Evolutionary conservation across 805 yeast genomes (phyloP).

Genomic region (Naumovozyma dairenensis): DNA sequence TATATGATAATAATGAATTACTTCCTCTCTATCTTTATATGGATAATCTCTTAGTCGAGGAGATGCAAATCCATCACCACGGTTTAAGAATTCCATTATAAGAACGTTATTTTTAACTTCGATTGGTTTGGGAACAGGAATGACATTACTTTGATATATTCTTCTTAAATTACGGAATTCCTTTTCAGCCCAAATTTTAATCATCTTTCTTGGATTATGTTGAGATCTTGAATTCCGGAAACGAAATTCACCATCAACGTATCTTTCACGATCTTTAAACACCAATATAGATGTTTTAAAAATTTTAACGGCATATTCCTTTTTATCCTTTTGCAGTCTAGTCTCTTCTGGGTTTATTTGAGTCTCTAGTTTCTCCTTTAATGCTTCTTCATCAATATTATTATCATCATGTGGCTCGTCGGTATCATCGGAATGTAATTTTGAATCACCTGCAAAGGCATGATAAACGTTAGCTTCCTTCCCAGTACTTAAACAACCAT

Average conservation of each 20-base stretch:
- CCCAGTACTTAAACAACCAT: slow-evolving; percentile 93
- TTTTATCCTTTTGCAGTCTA: slow-evolving; percentile 9
- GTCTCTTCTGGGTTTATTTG: slow-evolving; percentile 1
- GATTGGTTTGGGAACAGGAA: slow-evolving; percentile 90
- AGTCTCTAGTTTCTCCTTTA: neutral
- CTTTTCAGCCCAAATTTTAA: slow-evolving; percentile 96
- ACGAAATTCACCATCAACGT: slow-evolving; percentile 92
- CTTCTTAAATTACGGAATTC: slow-evolving; percentile 90
- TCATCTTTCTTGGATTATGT: slow-evolving; percentile 95
- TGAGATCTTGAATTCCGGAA: slow-evolving; percentile 78
- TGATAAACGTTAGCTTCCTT: slow-evolving; percentile 98
- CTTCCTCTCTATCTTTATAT: slow-evolving; percentile 56
- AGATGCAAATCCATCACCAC: slow-evolving; percentile 75
- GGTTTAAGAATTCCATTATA: slow-evolving; percentile 84
- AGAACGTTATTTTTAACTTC: slow-evolving; percentile 83
- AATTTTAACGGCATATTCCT: slow-evolving; percentile 80
- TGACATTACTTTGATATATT: slow-evolving; percentile 55
- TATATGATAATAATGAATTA: slow-evolving; percentile 60
- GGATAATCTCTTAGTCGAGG: slow-evolving; percentile 83
- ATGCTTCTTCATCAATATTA: slow-evolving; percentile 1
- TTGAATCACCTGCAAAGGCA: slow-evolving; percentile 39
- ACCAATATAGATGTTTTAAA: slow-evolving; percentile 93
- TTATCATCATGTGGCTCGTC: slow-evolving; percentile 5
- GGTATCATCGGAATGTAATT: slow-evolving; percentile 15
- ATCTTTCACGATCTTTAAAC: slow-evolving; percentile 93